Conservation (phyloP, 148 eudicot species). For the Hydrangea macrophylla region DNA sequence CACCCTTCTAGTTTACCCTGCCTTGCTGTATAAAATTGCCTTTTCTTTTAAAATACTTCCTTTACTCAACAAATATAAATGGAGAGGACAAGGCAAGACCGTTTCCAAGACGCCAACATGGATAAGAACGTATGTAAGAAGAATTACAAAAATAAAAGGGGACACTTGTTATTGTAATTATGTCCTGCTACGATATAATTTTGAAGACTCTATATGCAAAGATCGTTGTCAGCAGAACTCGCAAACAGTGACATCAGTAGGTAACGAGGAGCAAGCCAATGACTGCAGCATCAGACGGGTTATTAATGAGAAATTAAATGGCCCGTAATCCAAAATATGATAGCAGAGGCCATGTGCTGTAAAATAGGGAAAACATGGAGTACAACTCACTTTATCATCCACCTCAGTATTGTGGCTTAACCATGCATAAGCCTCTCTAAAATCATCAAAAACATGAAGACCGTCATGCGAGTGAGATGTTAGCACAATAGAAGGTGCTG, state of each 20-base stretch:
- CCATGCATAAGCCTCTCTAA: slow-evolving; percentile 97
- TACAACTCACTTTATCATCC: slow-evolving; percentile 81
- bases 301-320: neutral
- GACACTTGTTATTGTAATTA: neutral
- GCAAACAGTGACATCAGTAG: neutral
- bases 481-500: slow-evolving; percentile 94
- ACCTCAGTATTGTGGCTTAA: slow-evolving; percentile 95
- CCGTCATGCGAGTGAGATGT: slow-evolving; percentile 85
- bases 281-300: neutral
- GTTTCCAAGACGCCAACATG: neutral
- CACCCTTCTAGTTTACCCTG: too few relatives aligned
- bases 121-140: neutral
- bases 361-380: slow-evolving; percentile 3
- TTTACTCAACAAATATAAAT: neutral
- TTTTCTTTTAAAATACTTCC: neutral
- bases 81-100: neutral
- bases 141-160: neutral
- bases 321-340: neutral
- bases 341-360: neutral
- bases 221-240: neutral
- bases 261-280: neutral
- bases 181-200: neutral
- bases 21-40: neutral
- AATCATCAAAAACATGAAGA: slow-evolving; percentile 97
- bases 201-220: neutral